phyloP scores from a whole-genome alignment of 2,329 filamentous ascomycete genomes.

The Macrophomina phaseolina region DNA sequence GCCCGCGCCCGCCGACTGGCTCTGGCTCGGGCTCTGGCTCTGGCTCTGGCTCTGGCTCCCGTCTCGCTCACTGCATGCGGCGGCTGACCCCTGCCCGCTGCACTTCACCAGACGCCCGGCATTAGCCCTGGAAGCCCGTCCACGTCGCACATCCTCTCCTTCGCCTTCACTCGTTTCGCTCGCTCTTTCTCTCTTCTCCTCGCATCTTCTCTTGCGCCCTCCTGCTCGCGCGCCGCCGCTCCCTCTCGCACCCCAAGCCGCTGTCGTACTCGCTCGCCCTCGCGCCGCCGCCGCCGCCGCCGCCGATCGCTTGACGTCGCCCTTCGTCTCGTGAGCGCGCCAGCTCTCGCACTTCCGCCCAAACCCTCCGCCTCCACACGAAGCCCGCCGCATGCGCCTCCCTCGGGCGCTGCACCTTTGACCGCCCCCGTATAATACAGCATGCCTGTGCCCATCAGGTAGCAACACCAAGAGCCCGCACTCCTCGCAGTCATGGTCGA shows the following conservation, averaged over 20 bases:
- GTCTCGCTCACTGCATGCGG: slow-evolving; percentile 9
- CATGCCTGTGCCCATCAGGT: slow-evolving; percentile 41
- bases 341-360: slow-evolving; percentile 10
- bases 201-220: neutral
- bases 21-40: neutral
- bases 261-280: slow-evolving; percentile 1
- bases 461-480: slow-evolving; percentile 32
- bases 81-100: neutral
- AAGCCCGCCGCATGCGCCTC: slow-evolving; percentile 24
- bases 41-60: neutral
- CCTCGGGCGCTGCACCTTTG: slow-evolving; percentile 19
- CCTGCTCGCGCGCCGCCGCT: neutral
- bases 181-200: neutral
- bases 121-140: slow-evolving; percentile 11
- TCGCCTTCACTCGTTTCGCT: slow-evolving; percentile 17
- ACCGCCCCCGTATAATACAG: slow-evolving; percentile 27
- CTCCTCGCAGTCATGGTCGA: slow-evolving; percentile 41
- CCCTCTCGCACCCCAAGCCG: neutral
- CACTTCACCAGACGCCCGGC: slow-evolving; percentile 14
- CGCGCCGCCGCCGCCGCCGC: neutral
- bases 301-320: slow-evolving; percentile 20
- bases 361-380: neutral
- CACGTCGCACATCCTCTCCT: slow-evolving; percentile 22
- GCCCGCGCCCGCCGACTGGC: too few relatives aligned
- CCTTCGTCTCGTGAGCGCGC: slow-evolving; percentile 26